A percentile compares a stretch with the other conserved stretches of the same genome.
phyloP scores from a whole-genome alignment of 2,329 filamentous ascomycete genomes.

The Aspergillus sp. region DNA sequence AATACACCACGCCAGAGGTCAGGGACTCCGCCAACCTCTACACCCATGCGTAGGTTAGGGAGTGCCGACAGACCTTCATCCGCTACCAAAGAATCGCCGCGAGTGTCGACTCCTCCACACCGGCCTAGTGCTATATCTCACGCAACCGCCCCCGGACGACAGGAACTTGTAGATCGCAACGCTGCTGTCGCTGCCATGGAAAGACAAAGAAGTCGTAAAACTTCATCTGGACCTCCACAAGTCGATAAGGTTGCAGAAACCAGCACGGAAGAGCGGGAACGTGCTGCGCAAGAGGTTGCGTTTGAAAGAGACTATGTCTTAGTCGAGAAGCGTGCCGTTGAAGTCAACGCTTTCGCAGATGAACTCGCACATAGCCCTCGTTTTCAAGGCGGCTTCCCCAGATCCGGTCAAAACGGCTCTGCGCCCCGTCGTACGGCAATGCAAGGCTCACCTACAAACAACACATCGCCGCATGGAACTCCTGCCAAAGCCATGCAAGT shows the following conservation, averaged over 20 bases:
- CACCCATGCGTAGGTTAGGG: slow-evolving; percentile 26
- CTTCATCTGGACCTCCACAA: slow-evolving; percentile 43
- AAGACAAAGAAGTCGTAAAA: slow-evolving; percentile 55
- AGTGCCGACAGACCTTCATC: slow-evolving; percentile 29
- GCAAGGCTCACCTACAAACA: slow-evolving; percentile 66
- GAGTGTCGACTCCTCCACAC: slow-evolving; percentile 21
- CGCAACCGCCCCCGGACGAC: slow-evolving; percentile 37
- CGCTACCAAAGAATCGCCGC: slow-evolving; percentile 19
- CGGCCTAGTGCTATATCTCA: slow-evolving; percentile 30
- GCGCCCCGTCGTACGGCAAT: slow-evolving; percentile 74
- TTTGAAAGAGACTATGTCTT: slow-evolving; percentile 94
- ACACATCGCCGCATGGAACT: slow-evolving; percentile 64
- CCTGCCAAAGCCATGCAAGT: slow-evolving; percentile 71
- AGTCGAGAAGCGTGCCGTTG: slow-evolving; percentile 89
- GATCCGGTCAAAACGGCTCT: slow-evolving; percentile 55
- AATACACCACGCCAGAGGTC: slow-evolving; percentile 23
- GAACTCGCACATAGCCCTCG: slow-evolving; percentile 82
- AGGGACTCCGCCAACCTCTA: slow-evolving; percentile 22
- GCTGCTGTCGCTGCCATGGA: slow-evolving; percentile 47
- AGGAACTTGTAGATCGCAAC: slow-evolving; percentile 31
- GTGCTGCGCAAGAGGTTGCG: slow-evolving; percentile 77
- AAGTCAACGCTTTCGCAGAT: slow-evolving; percentile 95
- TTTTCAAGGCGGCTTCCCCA: slow-evolving; percentile 46
- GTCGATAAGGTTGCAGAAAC: slow-evolving; percentile 30
- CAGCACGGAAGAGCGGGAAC: slow-evolving; percentile 48